Evolutionary conservation across 257 asterid species (phyloP).

Genomic region (Ehretia macrophylla): DNA sequence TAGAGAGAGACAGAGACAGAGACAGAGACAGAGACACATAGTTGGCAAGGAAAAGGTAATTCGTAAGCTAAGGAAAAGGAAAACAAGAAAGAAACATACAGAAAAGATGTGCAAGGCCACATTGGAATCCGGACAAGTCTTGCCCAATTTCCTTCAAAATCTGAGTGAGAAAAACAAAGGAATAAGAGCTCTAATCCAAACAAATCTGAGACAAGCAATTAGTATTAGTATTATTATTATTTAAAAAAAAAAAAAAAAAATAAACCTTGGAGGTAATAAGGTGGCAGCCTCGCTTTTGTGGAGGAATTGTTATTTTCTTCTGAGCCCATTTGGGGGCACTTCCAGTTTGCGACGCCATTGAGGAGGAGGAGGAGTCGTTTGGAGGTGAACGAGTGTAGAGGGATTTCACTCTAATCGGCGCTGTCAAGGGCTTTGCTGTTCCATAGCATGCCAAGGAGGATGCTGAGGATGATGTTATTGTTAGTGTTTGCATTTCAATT

Average conservation of each 20-base stretch:
- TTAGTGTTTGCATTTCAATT: neutral
- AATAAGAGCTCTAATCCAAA: conserved; percentile 9
- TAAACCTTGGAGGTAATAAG: conserved; percentile 75
- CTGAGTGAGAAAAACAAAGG: conserved; percentile 25
- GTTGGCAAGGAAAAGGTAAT: neutral
- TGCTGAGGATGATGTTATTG: neutral
- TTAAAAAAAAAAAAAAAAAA: too few relatives aligned
- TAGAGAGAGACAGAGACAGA: conserved; percentile 19
- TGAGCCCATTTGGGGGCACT: conserved; percentile 82
- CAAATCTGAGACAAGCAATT: too few relatives aligned
- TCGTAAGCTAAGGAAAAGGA: too few relatives aligned
- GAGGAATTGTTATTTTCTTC: conserved; percentile 69
- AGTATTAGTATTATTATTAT: too few relatives aligned
- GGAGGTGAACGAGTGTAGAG: conserved; percentile 4
- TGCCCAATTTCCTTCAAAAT: conserved; percentile 80
- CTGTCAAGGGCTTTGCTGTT: conserved; percentile 8
- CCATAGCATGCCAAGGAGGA: conserved; percentile 8
- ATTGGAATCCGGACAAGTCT: conserved; percentile 71
- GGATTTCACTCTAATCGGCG: conserved; percentile 5
- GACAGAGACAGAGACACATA: conserved; percentile 13
- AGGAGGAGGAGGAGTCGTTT: conserved; percentile 15
- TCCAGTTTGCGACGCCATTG: conserved; percentile 37
- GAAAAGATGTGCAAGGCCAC: conserved; percentile 92
- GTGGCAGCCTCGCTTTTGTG: conserved; percentile 88
- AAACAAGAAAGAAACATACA: conserved; percentile 50